Evolutionary conservation across 2,329 filamentous ascomycete species (phyloP).

Genomic region (Davidsoniella eucalypti): DNA sequence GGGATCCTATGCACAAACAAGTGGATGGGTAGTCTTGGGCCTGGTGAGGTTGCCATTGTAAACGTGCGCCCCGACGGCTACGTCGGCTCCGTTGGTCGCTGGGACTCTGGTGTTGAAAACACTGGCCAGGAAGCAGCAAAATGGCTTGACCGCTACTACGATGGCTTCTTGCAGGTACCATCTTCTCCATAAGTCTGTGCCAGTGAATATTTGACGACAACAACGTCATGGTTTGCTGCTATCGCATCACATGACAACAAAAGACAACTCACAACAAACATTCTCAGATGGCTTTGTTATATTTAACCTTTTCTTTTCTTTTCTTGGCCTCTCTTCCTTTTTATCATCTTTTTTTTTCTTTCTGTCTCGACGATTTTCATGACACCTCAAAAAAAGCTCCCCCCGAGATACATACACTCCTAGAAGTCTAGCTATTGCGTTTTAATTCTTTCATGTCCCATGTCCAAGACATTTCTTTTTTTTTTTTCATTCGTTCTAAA

Average conservation of each 20-base stretch:
- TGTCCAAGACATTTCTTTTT: background rate
- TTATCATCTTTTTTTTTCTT: background rate
- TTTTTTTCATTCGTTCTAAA: background rate
- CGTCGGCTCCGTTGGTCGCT: conserved; percentile 44
- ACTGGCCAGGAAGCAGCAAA: conserved; percentile 34
- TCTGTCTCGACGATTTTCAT: background rate
- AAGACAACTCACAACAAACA: background rate
- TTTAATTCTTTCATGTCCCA: too few relatives aligned
- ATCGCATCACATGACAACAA: background rate
- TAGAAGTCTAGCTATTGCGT: too few relatives aligned
- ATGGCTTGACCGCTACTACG: conserved; percentile 39
- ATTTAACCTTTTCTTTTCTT: conserved; percentile 1
- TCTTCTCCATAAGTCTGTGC: background rate
- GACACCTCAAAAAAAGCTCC: too few relatives aligned
- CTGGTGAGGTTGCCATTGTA: conserved; percentile 43
- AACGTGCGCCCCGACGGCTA: conserved; percentile 62
- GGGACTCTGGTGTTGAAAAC: conserved; percentile 34
- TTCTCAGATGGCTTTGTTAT: background rate
- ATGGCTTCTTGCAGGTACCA: conserved; percentile 37
- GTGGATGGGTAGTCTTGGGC: conserved; percentile 45
- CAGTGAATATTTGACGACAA: background rate
- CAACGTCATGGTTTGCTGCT: background rate
- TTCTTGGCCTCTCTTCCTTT: background rate
- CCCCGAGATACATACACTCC: too few relatives aligned
- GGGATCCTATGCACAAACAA: conserved; percentile 44